Evolutionary conservation across 352 stramenopile genomes (phyloP), one percentile per base, ranked within the genome.

Genomic region (Pythium insidiosum): DNA sequence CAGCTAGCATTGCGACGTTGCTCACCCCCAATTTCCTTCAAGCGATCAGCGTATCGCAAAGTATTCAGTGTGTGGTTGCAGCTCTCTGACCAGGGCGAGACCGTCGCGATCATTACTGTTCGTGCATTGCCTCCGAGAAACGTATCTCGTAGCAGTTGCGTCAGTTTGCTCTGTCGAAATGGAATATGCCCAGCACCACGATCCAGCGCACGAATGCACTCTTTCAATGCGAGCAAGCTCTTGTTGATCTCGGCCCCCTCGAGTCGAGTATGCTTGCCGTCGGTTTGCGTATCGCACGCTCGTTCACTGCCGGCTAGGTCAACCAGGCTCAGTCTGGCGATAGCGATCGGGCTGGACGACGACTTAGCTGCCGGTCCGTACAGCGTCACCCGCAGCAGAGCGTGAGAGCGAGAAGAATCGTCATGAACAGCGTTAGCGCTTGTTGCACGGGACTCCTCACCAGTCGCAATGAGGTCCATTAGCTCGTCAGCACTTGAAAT

Each of bases 161-260:
- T 98, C 18, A 98, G 78, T 57, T 98, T 98, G 60, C 76, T 95
- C 49, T 93, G 90, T 37, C 95, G 81, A 60, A 98, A 98, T 11
- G 93, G 93, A 40, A 97, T 91, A 50, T 97, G 90, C 6, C 47
- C 79, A 18, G 58, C 75, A 47, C 72, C 75, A 29, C 86, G 79
- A 35, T 96, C 85, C 24, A 98, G 53, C n/a, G 91, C 89, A n/a
- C 95, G 83, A 52, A 98, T 96, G 24, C 95, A 96, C 59, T 98
- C 95, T 55, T 98, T 98, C 6, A 98, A 66, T n/a, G 95, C 93
- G 29, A 98, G 62, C 16, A 98, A 60, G 22, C 82, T 97, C 39
- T 96, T 98, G 67, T 98, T 98, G 61, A 98, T 98, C 58, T 98
- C 95, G 6, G 95, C 91, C 24, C 94, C 94, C 73, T 98, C 95